Conservation (phyloP, 768 basidiomycete genomes). For the Russula virescens region DNA sequence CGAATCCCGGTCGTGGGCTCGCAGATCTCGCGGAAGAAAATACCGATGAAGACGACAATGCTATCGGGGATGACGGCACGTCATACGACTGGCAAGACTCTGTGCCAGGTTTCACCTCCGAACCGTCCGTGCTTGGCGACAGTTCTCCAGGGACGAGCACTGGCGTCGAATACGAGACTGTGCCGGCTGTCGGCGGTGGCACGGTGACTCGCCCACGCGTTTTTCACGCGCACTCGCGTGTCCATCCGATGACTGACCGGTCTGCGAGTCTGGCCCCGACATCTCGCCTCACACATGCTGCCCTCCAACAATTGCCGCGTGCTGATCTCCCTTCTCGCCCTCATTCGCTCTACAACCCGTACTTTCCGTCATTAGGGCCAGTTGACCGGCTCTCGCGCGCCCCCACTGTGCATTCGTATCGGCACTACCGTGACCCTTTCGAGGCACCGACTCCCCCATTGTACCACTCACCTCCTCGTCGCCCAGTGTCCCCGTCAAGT, state of each 20-base stretch:
- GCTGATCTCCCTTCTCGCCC: conserved; percentile 14
- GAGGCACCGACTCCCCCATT: conserved; percentile 28
- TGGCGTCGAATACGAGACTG: conserved; percentile 70
- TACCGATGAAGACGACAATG: conserved; percentile 38
- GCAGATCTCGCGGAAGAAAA: conserved; percentile 75
- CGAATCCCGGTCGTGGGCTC: conserved; percentile 56
- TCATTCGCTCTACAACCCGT: conserved; percentile 19
- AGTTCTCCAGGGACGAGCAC: conserved; percentile 35
- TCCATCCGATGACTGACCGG: conserved; percentile 42
- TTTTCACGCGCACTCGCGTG: conserved; percentile 78
- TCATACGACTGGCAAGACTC: conserved; percentile 68
- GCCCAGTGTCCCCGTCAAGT: conserved; percentile 48
- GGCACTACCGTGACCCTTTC: conserved; percentile 22
- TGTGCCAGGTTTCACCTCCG: conserved; percentile 41
- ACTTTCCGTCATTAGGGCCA: conserved; percentile 5
- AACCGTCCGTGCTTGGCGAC: conserved; percentile 36
- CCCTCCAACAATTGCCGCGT: conserved; percentile 2
- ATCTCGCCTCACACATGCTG: conserved; percentile 18
- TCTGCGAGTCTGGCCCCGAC: conserved; percentile 22
- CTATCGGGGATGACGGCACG: conserved; percentile 34
- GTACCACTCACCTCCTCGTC: conserved; percentile 28
- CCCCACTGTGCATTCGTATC: conserved; percentile 16
- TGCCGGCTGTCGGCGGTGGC: conserved; percentile 90
- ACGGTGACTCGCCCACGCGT: conserved; percentile 80
- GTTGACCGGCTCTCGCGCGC: not conserved